Conservation (phyloP, 2,329 filamentous ascomycete genomes). For the Fusarium scirpi region DNA sequence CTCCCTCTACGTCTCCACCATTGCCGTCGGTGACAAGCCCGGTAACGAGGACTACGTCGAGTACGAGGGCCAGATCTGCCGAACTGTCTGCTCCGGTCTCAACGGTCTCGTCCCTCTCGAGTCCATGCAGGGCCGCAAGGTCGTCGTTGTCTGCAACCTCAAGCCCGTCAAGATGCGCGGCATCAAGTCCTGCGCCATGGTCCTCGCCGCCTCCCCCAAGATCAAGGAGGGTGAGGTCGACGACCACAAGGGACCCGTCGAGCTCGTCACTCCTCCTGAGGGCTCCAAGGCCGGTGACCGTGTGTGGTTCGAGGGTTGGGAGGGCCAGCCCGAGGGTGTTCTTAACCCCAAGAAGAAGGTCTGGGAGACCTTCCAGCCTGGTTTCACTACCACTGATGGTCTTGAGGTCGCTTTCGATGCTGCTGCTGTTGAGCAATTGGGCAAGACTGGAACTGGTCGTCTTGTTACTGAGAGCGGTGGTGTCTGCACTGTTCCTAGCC, state of each 20-base stretch:
- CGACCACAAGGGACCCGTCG: slow-evolving; percentile 89
- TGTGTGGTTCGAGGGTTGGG: slow-evolving; percentile 94
- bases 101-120: slow-evolving; percentile 92
- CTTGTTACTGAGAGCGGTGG: slow-evolving; percentile 83
- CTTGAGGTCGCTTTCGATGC: slow-evolving; percentile 91
- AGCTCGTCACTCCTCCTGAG: slow-evolving; percentile 87
- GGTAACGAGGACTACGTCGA: slow-evolving; percentile 87
- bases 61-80: slow-evolving; percentile 89
- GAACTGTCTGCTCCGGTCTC: slow-evolving; percentile 96
- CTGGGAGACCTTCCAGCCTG: slow-evolving; percentile 96
- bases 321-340: slow-evolving; percentile 90
- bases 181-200: slow-evolving; percentile 83
- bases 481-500: slow-evolving; percentile 82
- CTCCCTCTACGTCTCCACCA: slow-evolving; percentile 93
- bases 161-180: slow-evolving; percentile 99
- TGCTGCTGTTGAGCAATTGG: slow-evolving; percentile 78
- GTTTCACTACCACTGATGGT: slow-evolving; percentile 87
- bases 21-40: slow-evolving; percentile 89
- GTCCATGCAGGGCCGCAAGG: slow-evolving; percentile 97
- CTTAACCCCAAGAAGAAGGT: slow-evolving; percentile 99
- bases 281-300: slow-evolving; percentile 85
- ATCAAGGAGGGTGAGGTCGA: slow-evolving; percentile 81
- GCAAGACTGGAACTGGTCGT: slow-evolving; percentile 74
- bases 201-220: slow-evolving; percentile 91
- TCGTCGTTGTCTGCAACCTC: slow-evolving; percentile 95